These are phyloP conservation scores for Tolypocladium album DNA, from an alignment of 2,329 filamentous ascomycete genomes.

Conservation along the genomic window DNA sequence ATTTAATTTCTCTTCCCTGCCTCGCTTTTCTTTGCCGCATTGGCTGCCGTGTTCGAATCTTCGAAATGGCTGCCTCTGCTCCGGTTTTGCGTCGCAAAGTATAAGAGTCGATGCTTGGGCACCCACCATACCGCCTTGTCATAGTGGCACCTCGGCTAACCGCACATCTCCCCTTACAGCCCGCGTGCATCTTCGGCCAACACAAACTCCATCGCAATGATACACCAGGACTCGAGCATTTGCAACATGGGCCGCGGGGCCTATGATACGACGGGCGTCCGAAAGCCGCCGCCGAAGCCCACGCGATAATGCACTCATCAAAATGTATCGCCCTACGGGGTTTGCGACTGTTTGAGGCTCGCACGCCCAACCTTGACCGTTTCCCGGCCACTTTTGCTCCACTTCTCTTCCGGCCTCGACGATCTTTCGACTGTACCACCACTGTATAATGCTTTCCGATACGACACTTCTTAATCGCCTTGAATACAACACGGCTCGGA, in stretches of 20 bases:
- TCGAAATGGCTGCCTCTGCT: neutral
- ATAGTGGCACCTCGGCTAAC: neutral
- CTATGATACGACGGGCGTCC: conserved; percentile 39
- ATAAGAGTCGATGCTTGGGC: neutral
- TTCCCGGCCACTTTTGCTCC: conserved; percentile 4
- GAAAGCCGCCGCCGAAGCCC: conserved; percentile 34
- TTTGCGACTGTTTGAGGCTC: neutral
- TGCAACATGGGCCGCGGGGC: conserved; percentile 40
- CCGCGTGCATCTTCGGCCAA: neutral
- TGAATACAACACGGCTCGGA: conserved; percentile 24
- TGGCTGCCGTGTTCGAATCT: neutral
- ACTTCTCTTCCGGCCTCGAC: conserved; percentile 10
- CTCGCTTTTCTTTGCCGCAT: conserved; percentile 6
- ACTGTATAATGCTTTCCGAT: conserved; percentile 16
- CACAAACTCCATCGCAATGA: conserved; percentile 20
- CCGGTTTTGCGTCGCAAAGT: neutral
- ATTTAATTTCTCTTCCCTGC: conserved; percentile 5
- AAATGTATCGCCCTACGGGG: neutral
- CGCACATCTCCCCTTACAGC: neutral
- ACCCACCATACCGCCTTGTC: neutral
- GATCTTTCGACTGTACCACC: conserved; percentile 7
- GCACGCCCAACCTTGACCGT: neutral
- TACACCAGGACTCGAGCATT: conserved; percentile 19
- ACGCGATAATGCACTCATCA: conserved; percentile 20
- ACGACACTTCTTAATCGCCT: conserved; percentile 10